Percentiles rank a stretch among this genome's conserved stretches.
phyloP scores from a whole-genome alignment of 225 moss, liverwort and hornwort genomes.

The Sphagnum tenellum region DNA sequence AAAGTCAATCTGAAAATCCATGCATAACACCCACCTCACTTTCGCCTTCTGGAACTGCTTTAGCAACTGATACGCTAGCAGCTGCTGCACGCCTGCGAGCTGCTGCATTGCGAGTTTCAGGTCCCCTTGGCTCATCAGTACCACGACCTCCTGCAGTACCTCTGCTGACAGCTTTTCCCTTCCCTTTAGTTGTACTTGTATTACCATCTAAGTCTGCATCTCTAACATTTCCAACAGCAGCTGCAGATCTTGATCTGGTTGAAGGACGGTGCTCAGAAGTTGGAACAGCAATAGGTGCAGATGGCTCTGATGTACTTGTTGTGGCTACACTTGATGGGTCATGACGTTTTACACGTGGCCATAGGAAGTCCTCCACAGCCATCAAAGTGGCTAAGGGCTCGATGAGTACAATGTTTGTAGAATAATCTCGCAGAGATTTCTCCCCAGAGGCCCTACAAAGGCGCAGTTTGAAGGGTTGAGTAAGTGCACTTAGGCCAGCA shows the following conservation, averaged over 20 bases:
- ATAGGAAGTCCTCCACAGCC: slow-evolving; percentile 91
- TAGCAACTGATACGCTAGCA: slow-evolving; percentile 51
- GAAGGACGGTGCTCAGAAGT: slow-evolving; percentile 58
- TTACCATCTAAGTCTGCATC: slow-evolving; percentile 33
- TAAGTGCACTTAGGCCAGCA: slow-evolving; percentile 76
- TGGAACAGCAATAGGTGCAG: slow-evolving; percentile 43
- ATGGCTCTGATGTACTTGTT: slow-evolving; percentile 59
- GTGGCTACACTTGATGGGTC: slow-evolving; percentile 36
- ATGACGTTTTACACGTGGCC: slow-evolving; percentile 96
- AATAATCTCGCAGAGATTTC: slow-evolving; percentile 79
- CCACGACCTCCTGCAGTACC: slow-evolving; percentile 43
- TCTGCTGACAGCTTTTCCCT: slow-evolving; percentile 77
- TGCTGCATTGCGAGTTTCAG: slow-evolving; percentile 98
- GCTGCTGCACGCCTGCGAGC: slow-evolving; percentile 90
- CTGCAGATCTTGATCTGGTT: slow-evolving; percentile 72
- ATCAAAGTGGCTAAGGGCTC: slow-evolving; percentile 90
- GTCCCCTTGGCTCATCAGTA: slow-evolving; percentile 73
- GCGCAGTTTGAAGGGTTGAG: slow-evolving; percentile 91
- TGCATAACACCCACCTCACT: slow-evolving; percentile 61
- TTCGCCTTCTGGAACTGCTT: slow-evolving; percentile 55
- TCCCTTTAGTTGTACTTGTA: slow-evolving; percentile 64
- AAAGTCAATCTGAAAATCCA: background rate
- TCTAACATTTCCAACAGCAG: slow-evolving; percentile 37
- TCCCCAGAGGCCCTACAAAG: slow-evolving; percentile 81
- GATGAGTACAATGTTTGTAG: slow-evolving; percentile 83